Evolutionary conservation across 495 filamentous ascomycete genomes (phyloP).

Genomic region (Aspergillus sclerotioniger): DNA sequence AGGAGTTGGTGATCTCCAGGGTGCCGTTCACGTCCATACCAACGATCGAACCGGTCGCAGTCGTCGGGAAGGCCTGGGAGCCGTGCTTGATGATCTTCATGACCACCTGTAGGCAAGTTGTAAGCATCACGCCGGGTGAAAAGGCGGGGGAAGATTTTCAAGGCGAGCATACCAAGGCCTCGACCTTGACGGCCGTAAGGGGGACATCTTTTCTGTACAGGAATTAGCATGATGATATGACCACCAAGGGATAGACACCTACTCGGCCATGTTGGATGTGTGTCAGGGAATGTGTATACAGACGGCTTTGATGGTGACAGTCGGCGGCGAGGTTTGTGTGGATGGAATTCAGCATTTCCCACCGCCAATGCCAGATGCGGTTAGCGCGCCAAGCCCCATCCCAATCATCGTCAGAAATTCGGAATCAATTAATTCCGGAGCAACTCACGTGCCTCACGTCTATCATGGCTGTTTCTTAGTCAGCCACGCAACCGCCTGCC

Average conservation of each 20-base stretch:
- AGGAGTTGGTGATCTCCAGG: constrained; percentile 90
- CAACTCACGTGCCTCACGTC: too few species aligned
- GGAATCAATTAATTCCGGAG: too few species aligned
- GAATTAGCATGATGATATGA: constrained; percentile 13
- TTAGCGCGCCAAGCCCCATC: constrained; percentile 31
- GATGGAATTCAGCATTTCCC: constrained; percentile 35
- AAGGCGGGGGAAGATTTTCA: constrained; percentile 35
- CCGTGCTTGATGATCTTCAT: constrained; percentile 97
- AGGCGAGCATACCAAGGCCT: constrained; percentile 64
- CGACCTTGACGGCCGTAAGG: constrained; percentile 78
- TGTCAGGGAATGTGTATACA: constrained; percentile 26
- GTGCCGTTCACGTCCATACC: constrained; percentile 85
- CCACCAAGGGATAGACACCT: constrained; percentile 12
- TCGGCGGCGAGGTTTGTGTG: constrained; percentile 45
- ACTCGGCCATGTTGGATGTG: constrained; percentile 48
- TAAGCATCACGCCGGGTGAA: constrained; percentile 19
- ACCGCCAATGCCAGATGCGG: constrained; percentile 25
- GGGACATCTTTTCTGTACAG: constrained; percentile 55
- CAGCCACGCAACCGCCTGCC: too few species aligned
- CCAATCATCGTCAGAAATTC: too few species aligned
- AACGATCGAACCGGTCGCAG: constrained; percentile 83
- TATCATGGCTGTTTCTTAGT: too few species aligned
- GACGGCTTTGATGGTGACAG: constrained; percentile 28
- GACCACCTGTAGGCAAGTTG: constrained; percentile 61
- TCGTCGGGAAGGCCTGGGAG: constrained; percentile 81